Evolutionary conservation across 176 grass and related monocot species (phyloP).

Genomic region (Alopecurus myosuroides): DNA sequence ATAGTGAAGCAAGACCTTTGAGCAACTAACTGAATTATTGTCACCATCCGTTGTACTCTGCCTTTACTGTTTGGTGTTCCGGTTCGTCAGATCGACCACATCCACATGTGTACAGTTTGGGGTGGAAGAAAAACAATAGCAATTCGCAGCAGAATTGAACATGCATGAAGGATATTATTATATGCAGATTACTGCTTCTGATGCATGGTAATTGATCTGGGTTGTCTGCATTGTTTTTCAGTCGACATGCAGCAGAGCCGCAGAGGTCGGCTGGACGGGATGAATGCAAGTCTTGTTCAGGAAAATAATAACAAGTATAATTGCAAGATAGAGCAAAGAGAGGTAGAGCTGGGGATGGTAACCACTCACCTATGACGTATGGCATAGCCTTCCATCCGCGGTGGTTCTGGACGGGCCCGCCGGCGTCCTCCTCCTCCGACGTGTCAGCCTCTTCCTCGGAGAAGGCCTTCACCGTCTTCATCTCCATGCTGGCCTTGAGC

Average conservation of each 20-base stretch:
- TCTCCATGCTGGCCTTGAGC: neutral
- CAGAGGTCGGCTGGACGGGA: too few species aligned
- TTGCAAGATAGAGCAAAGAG: too few species aligned
- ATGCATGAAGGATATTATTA: neutral
- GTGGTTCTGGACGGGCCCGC: slow-evolving; percentile 3
- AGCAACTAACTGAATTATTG: neutral
- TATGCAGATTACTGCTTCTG: too few species aligned
- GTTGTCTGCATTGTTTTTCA: too few species aligned
- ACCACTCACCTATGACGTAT: slow-evolving; percentile 59
- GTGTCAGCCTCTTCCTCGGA: neutral
- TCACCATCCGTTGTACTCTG: neutral
- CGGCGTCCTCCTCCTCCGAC: neutral
- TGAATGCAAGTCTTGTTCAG: too few species aligned
- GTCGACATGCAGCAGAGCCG: too few species aligned
- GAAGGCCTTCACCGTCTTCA: neutral
- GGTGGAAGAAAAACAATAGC: neutral
- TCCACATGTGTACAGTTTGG: neutral
- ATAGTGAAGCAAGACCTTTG: neutral
- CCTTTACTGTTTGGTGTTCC: neutral
- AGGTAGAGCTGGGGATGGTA: too few species aligned
- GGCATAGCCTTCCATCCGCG: slow-evolving; percentile 75
- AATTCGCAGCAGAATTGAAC: neutral
- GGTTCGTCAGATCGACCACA: neutral
- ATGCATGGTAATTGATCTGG: too few species aligned
- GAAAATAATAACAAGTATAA: too few species aligned